Evolutionary conservation across 768 basidiomycete genomes (phyloP), one percentile per base, ranked within the genome.

Genomic region (Terana coerulea): DNA sequence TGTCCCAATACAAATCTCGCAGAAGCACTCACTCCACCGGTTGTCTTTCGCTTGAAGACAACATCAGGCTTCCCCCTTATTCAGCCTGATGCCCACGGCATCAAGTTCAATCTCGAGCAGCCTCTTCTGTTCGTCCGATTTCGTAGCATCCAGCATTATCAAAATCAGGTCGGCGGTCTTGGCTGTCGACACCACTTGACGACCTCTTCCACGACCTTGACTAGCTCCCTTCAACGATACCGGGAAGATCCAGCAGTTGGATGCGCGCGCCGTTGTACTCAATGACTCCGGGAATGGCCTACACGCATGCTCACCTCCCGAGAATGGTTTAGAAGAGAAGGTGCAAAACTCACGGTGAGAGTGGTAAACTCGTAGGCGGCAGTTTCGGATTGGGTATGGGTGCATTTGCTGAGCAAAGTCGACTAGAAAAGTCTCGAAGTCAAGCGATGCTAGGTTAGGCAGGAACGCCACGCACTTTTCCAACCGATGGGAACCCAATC

Each of bases 321-420:
- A 7, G 26, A 17, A 25, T 36, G 35, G 26, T 31, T 12, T 22
- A 34, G n/a, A 21, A 49, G 21, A 35, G 24, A n/a, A 25, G 21
- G 22, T 17, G 29, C 28, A 22, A 22, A 6, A 64, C 77, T 58
- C 60, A 87, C 89, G 9, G 89, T 91, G 28, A 95, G 78, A 3
- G 91, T 95, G 2, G 94, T 97, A 69, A 97, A 98, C 66, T 98
- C 95, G 64, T 97, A 98, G 10, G 92, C 90, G 12, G 95, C 97
- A 0, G 88, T 72, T 61, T 88, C 88, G 3, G 90, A 93, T 37
- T 80, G 83, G 0, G 97, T 99, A 58, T 94, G 86, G 0, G 97
- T 99, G 52, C 86, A 81, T 73, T 95, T 98, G 65, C 81, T 86
- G 24, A 98, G 75, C 29, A 98, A 77, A 1, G 97, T 98, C 8